Evolutionary conservation across 176 grass and related monocot genomes (phyloP).

Genomic region (Saccharum spontaneum): DNA sequence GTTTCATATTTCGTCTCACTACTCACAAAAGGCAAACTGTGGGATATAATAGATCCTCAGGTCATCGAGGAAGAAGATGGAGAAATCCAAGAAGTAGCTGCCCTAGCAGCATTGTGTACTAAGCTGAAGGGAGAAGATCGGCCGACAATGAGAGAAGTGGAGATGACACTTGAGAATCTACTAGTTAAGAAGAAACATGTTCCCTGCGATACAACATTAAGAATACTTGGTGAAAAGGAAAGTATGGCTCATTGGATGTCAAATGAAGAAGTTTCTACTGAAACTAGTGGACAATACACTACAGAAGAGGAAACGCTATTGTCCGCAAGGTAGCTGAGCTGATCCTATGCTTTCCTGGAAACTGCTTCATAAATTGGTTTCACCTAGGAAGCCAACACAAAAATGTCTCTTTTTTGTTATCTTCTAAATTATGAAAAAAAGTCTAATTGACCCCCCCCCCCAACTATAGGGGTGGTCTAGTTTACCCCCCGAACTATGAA

Average conservation of each 20-base stretch:
- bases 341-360: neutral
- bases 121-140: constrained; percentile 22
- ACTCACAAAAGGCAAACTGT: neutral
- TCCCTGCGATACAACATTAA: neutral
- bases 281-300: constrained; percentile 12
- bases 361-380: too few species aligned
- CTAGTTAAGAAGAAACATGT: neutral
- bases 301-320: constrained; percentile 38
- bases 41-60: neutral
- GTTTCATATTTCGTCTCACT: neutral
- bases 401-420: too few species aligned
- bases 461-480: too few species aligned
- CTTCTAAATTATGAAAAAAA: too few species aligned
- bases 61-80: neutral
- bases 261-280: neutral
- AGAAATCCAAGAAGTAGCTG: constrained; percentile 27
- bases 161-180: constrained; percentile 21
- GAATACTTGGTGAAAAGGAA: neutral
- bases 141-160: neutral
- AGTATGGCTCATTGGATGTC: neutral
- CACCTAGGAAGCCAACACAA: too few species aligned
- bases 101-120: constrained; percentile 29
- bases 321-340: constrained; percentile 17
- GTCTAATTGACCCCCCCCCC: too few species aligned
- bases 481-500: too few species aligned